These are phyloP conservation scores for Endocladia muricata DNA, from an alignment of 31 red algal species.

Conservation along the genomic window DNA sequence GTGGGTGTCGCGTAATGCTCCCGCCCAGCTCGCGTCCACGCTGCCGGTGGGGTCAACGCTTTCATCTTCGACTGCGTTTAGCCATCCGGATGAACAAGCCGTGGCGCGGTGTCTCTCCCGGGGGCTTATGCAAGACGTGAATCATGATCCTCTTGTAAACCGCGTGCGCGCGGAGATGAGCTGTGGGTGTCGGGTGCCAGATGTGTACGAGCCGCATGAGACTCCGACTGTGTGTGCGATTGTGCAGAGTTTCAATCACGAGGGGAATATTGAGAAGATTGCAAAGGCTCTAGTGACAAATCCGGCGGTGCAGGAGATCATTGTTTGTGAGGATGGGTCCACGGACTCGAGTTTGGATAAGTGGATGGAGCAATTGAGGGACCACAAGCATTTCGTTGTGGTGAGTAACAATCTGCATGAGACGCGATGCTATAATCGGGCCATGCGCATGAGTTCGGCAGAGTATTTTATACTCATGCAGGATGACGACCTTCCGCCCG, in stretches of 20 bases:
- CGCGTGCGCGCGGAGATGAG: constrained; percentile 55
- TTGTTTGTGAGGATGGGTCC: constrained; percentile 82
- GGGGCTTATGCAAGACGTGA: constrained; percentile 42
- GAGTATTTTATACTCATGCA: constrained; percentile 80
- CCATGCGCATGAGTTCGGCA: constrained; percentile 72
- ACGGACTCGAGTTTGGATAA: constrained; percentile 62
- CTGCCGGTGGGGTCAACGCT: background rate
- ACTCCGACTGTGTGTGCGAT: constrained; percentile 74
- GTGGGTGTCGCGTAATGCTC: constrained; percentile 52
- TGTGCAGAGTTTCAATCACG: constrained; percentile 79
- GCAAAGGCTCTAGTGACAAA: constrained; percentile 53
- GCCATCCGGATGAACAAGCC: constrained; percentile 1
- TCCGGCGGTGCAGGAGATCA: constrained; percentile 73
- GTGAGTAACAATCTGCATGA: constrained; percentile 81
- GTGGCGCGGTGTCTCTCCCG: constrained; percentile 62
- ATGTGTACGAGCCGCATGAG: constrained; percentile 70
- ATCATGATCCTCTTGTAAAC: constrained; percentile 41
- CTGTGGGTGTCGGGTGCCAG: constrained; percentile 66
- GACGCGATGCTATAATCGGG: constrained; percentile 76
- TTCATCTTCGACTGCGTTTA: background rate
- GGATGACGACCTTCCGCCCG: constrained; percentile 73
- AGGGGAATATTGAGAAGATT: constrained; percentile 62
- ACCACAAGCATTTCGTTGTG: constrained; percentile 75
- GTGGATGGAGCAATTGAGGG: constrained; percentile 57
- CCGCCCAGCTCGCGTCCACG: background rate